Percentiles rank a stretch among this genome's conserved stretches.
Conservation (phyloP, 768 basidiomycete species). For the Trametes cingulata region DNA sequence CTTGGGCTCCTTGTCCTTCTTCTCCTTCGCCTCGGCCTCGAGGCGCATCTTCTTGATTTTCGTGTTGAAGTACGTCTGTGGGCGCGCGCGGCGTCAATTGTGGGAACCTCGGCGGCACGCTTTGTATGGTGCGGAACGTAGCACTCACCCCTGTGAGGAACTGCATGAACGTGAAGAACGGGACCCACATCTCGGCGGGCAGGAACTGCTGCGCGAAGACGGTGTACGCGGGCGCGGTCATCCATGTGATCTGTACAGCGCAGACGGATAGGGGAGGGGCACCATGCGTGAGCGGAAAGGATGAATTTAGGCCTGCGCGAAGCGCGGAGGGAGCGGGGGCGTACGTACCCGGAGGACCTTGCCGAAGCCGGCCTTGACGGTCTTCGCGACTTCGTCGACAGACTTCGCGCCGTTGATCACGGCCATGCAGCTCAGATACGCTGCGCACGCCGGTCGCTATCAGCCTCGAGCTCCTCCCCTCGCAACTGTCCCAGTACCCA, state of each 20-base stretch:
- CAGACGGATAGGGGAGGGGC: no score
- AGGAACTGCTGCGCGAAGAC: constrained; percentile 78
- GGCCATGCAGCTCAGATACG: constrained; percentile 78
- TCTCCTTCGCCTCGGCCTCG: constrained; percentile 45
- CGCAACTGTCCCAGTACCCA: background rate
- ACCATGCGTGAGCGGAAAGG: no score
- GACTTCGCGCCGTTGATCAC: constrained; percentile 80
- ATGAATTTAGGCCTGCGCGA: background rate
- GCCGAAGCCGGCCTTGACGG: constrained; percentile 73
- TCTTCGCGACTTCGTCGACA: constrained; percentile 59
- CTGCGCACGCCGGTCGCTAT: constrained; percentile 35
- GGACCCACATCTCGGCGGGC: constrained; percentile 84
- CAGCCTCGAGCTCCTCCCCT: background rate
- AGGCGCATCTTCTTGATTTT: constrained; percentile 64
- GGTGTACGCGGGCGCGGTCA: constrained; percentile 74
- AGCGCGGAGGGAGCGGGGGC: background rate
- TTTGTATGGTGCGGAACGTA: background rate
- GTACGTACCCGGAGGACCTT: constrained; percentile 65
- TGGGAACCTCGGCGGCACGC: background rate
- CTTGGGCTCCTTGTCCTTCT: constrained; percentile 45
- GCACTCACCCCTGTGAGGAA: constrained; percentile 72
- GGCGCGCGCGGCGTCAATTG: constrained; percentile 1
- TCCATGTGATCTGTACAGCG: constrained; percentile 69
- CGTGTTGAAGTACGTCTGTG: constrained; percentile 72
- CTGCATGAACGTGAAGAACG: constrained; percentile 80